Evolutionary conservation across 192 early-diverging fungal species (phyloP), one percentile per base, ranked within the genome.

Genomic region (Umbelopsis ramanniana): DNA sequence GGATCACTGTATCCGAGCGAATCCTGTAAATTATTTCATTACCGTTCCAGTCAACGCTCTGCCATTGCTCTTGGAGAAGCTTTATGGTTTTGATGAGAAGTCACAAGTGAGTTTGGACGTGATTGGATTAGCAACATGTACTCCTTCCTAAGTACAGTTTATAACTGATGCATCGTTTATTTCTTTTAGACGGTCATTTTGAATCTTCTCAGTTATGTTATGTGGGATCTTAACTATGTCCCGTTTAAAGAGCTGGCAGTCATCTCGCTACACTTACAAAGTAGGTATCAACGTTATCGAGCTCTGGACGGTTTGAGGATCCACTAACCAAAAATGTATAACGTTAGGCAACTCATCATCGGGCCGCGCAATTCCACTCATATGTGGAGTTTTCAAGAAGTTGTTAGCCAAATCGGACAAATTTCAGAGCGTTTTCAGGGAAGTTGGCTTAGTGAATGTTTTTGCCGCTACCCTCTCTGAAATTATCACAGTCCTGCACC

Each of bases 381-480:
- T 86, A 4, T 84, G 81, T 55, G 71, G 81, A 9, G 77, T 78
- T 19, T 79, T 87, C 37, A 73, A 76, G 6, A 74, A 57, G 33
- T 55, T 89, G 2, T 67, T 91, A 9, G 76, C 78, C 43, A 75
- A 72, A 12, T 84, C 88, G 11, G 57, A 75, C 21, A 79, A 80
- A 46, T 86, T 89, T 48, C 76, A 86, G 48, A 82, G 79, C 54
- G 87, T 85, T 0, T 78, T 89, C 52, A 83, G 85, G 9, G 88
- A 91, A 55, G 81, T 90, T 14, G 89, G 89, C 12, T 52, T 91
- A 19, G 74, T 91, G 19, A 87, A 88, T 74, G 79, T 88, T 67
- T 83, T 88, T 52, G 82, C 82, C 33, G 83, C 79, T 12, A 79
- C 87, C 48, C 69, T 88, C 6, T 83, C 83, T 12, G 85, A 88